These are phyloP conservation scores for Gremmenia infestans DNA, from an alignment of 2,329 filamentous ascomycete genomes.

Conservation along the genomic window DNA sequence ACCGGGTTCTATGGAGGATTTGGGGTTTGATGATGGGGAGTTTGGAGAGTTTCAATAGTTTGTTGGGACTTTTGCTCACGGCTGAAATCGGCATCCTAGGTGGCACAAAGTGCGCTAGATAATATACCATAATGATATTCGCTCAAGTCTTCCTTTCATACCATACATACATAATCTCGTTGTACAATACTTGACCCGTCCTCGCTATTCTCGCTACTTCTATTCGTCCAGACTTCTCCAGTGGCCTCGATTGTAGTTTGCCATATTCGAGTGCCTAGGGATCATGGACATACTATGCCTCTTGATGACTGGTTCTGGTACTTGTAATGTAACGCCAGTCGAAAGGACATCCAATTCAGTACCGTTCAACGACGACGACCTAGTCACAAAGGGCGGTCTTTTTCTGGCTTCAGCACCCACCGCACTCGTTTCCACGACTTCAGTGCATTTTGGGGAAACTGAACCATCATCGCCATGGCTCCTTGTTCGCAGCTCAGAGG, in stretches of 20 bases:
- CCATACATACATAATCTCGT: neutral
- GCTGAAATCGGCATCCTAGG: neutral
- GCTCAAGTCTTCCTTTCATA: neutral
- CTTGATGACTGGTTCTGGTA: neutral
- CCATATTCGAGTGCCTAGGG: neutral
- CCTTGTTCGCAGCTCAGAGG: neutral
- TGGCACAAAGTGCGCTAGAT: too few relatives aligned
- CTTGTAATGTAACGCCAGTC: neutral
- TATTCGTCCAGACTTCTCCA: too few relatives aligned
- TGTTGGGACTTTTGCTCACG: neutral
- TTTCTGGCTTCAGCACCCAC: neutral
- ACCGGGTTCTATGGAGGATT: constrained; percentile 45
- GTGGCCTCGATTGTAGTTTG: neutral
- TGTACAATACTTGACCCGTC: neutral
- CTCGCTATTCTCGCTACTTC: neutral
- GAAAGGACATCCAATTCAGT: neutral
- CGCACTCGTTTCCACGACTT: neutral
- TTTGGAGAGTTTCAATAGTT: constrained; percentile 68
- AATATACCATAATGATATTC: neutral
- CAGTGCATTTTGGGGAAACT: neutral
- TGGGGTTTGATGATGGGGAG: constrained; percentile 83
- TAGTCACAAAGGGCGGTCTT: neutral
- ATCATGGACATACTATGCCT: constrained; percentile 2
- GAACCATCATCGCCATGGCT: neutral
- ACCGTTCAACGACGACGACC: constrained; percentile 1